A percentile compares a stretch with the other conserved stretches of the same genome.
These are phyloP conservation scores for Candida gigantensis DNA, from an alignment of 1,139 yeast genomes.

Conservation along the genomic window DNA sequence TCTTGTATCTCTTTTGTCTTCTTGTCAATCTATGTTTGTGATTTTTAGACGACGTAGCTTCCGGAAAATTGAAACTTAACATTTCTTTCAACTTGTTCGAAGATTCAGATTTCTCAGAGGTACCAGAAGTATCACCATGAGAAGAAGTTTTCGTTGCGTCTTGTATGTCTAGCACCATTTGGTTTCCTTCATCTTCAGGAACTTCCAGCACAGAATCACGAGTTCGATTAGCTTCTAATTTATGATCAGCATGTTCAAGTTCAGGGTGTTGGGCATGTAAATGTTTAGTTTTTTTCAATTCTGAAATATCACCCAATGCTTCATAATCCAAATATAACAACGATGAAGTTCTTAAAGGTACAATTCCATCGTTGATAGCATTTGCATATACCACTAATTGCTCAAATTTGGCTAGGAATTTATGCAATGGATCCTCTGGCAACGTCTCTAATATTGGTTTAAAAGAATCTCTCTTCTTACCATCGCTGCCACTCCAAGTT, in stretches of 20 bases:
- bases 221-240: conserved; percentile 15
- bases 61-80: conserved; percentile 18
- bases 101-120: neutral
- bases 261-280: conserved; percentile 15
- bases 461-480: conserved; percentile 21
- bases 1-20: conserved; percentile 25
- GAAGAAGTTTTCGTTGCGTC: conserved; percentile 1
- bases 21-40: conserved; percentile 18
- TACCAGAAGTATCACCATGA: too few relatives aligned
- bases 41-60: conserved; percentile 2
- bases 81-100: conserved; percentile 16
- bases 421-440: conserved; percentile 78
- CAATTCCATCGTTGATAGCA: conserved; percentile 89
- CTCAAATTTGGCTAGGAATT: conserved; percentile 59
- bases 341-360: conserved; percentile 70
- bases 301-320: conserved; percentile 40
- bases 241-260: conserved; percentile 14
- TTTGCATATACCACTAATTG: conserved; percentile 78
- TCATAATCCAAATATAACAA: conserved; percentile 50
- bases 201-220: conserved; percentile 15
- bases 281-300: conserved; percentile 20
- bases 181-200: conserved; percentile 12
- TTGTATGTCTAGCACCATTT: conserved; percentile 4
- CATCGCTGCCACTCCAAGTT: conserved; percentile 9
- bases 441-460: conserved; percentile 70